Percentiles rank a stretch among this genome's conserved stretches.
Conservation (phyloP, 139 green algal species). For the Closterium sp. region DNA sequence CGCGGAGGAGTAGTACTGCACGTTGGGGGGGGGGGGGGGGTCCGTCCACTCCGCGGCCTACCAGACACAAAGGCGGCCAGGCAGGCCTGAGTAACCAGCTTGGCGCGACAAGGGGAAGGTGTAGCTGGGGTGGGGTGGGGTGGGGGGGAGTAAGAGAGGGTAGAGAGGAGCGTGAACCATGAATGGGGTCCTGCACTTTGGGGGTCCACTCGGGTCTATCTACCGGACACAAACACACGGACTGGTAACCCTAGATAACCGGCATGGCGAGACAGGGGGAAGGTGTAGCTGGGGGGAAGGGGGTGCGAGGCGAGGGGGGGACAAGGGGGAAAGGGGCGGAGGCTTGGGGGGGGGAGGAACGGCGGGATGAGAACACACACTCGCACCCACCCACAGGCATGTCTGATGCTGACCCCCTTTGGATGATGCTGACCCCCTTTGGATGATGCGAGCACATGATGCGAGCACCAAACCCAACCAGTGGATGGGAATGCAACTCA, state of each 20-base stretch:
- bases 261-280: background rate
- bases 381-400: too few relatives aligned
- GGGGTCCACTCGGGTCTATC: conserved; percentile 31
- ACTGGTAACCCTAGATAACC: background rate
- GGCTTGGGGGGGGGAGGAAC: too few relatives aligned
- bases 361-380: too few relatives aligned
- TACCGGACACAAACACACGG: conserved; percentile 28
- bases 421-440: too few relatives aligned
- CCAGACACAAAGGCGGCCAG: background rate
- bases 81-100: background rate
- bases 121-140: background rate
- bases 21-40: too few relatives aligned
- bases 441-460: too few relatives aligned
- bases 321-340: background rate
- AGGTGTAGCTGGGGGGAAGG: background rate
- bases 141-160: background rate
- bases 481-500: too few relatives aligned
- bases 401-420: too few relatives aligned
- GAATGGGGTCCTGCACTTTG: conserved; percentile 47
- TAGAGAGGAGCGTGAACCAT: background rate
- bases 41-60: background rate
- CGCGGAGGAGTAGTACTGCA: conserved; percentile 47
- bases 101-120: background rate
- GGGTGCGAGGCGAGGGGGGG: too few relatives aligned
- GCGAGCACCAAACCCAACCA: too few relatives aligned